Percentiles rank a stretch among this genome's conserved stretches.
Conservation (phyloP, 768 basidiomycete genomes). For the Amanita subjunquillea region DNA sequence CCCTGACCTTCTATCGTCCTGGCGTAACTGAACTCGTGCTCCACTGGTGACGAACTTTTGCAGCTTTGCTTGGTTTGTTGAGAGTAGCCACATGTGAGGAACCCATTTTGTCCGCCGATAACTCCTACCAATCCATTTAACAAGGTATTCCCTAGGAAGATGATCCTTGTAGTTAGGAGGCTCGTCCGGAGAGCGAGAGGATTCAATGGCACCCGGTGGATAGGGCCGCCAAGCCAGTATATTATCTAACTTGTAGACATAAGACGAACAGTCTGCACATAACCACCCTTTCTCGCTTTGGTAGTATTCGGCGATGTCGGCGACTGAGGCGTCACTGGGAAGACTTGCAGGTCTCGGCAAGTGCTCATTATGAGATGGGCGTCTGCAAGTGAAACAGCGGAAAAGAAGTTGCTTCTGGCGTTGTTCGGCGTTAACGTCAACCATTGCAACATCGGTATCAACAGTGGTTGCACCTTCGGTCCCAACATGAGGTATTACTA, state of each 20-base stretch:
- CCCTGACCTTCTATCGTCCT: constrained; percentile 37
- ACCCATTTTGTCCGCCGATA: constrained; percentile 83
- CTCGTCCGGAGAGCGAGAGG: constrained; percentile 25
- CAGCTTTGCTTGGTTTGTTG: constrained; percentile 54
- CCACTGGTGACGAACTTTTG: constrained; percentile 70
- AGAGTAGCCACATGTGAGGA: constrained; percentile 82
- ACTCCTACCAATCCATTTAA: constrained; percentile 79
- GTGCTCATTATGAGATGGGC: constrained; percentile 75
- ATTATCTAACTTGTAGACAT: constrained; percentile 60
- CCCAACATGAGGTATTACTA: constrained; percentile 33
- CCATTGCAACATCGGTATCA: constrained; percentile 18
- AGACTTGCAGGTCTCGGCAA: constrained; percentile 37
- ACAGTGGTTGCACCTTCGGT: not conserved
- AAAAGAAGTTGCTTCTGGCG: constrained; percentile 46
- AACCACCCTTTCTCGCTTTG: constrained; percentile 46
- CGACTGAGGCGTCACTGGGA: constrained; percentile 20
- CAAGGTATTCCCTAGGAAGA: constrained; percentile 85
- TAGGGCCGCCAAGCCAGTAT: constrained; percentile 90
- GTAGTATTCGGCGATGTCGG: constrained; percentile 51
- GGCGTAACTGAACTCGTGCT: constrained; percentile 47
- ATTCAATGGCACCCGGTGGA: constrained; percentile 54
- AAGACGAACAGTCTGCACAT: constrained; percentile 74
- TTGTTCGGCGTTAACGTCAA: constrained; percentile 14
- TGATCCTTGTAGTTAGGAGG: constrained; percentile 41
- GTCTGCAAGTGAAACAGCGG: constrained; percentile 76